A percentile compares a stretch with the other conserved stretches of the same genome.
phyloP scores from a whole-genome alignment of 169 alveolate species.

The Ophryocystis elektroscirrha region DNA sequence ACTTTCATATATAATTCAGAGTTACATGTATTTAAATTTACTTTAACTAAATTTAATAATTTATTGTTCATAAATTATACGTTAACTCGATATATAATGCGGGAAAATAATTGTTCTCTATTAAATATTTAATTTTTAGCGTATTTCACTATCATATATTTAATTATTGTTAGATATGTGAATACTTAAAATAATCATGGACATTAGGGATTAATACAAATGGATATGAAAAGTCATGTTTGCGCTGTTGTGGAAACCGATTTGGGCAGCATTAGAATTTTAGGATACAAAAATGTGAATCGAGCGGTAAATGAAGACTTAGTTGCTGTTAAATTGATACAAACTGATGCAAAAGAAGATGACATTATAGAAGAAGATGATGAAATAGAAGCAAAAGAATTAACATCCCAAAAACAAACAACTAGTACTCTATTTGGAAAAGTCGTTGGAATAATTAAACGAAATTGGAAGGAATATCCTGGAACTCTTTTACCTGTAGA shows the following conservation, averaged over 20 bases:
- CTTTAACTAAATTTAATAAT: background rate
- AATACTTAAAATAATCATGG: background rate
- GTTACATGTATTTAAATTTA: background rate
- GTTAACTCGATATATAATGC: background rate
- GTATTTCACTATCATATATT: too few relatives aligned
- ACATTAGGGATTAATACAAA: background rate
- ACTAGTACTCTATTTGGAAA: conserved; percentile 28
- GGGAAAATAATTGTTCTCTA: too few relatives aligned
- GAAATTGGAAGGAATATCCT: conserved; percentile 57
- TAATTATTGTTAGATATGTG: too few relatives aligned
- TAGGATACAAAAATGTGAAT: conserved; percentile 37
- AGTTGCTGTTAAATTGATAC: conserved; percentile 61
- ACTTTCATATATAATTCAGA: background rate
- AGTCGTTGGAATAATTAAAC: conserved; percentile 58
- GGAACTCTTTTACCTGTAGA: conserved; percentile 49
- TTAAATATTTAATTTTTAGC: too few relatives aligned
- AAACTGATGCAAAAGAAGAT: conserved; percentile 19
- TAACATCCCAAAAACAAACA: conserved; percentile 1
- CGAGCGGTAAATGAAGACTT: conserved; percentile 79
- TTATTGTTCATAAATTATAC: background rate
- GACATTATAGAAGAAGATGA: conserved; percentile 14
- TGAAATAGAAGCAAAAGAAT: conserved; percentile 1
- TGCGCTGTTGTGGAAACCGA: too few relatives aligned
- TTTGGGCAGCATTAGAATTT: background rate
- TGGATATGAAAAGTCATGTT: background rate